phyloP scores from a whole-genome alignment of 345 rosid genomes.

The Camelina laxa region DNA sequence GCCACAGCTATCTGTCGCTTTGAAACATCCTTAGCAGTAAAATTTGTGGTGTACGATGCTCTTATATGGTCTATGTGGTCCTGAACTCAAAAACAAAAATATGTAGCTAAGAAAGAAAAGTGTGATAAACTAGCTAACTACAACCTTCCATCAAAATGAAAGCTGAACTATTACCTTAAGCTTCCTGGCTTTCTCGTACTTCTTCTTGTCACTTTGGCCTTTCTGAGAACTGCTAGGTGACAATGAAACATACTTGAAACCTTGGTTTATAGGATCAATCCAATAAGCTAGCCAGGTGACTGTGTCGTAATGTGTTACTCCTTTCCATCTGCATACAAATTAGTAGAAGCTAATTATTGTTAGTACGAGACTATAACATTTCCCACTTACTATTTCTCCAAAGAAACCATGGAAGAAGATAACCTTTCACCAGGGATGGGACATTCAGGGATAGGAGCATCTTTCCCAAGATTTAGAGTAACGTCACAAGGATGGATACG shows the following conservation, averaged over 20 bases:
- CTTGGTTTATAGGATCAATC: constrained; percentile 83
- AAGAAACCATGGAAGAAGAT: constrained; percentile 21
- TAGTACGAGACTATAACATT: constrained; percentile 22
- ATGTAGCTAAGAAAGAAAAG: not conserved
- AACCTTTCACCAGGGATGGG: constrained; percentile 92
- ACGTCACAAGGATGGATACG: constrained; percentile 83
- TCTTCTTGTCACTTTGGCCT: constrained; percentile 88
- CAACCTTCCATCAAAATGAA: not conserved
- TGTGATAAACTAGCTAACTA: not conserved
- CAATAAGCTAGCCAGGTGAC: constrained; percentile 91
- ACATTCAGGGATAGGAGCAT: constrained; percentile 81
- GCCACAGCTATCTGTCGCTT: constrained; percentile 90
- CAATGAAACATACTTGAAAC: constrained; percentile 74
- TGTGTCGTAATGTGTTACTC: constrained; percentile 84
- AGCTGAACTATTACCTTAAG: constrained; percentile 60
- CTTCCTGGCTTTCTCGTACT: constrained; percentile 92
- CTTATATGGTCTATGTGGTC: constrained; percentile 73
- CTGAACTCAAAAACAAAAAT: constrained; percentile 47
- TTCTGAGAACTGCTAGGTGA: constrained; percentile 86
- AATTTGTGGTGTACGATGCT: constrained; percentile 77
- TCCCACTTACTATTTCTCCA: not conserved
- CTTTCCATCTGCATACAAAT: constrained; percentile 94
- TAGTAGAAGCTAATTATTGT: constrained; percentile 29
- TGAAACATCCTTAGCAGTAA: constrained; percentile 63
- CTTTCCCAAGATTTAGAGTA: constrained; percentile 83